Evolutionary conservation across 139 green algal species (phyloP).

Genomic region (Chlamydomonas asymmetrica): DNA sequence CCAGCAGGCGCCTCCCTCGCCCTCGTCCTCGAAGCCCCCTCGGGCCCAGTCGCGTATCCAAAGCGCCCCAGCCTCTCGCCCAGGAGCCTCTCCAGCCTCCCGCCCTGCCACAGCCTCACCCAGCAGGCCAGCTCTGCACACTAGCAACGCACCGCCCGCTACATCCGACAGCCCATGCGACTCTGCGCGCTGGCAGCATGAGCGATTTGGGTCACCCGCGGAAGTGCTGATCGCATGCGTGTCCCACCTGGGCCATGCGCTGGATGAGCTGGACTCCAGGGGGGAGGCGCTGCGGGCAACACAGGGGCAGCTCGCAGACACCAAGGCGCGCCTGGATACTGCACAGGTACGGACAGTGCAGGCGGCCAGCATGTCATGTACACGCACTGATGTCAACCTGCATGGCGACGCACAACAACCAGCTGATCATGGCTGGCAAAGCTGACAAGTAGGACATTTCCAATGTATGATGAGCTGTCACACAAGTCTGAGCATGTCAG

Average conservation of each 20-base stretch:
- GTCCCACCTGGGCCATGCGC: constrained; percentile 5
- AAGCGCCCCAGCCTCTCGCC: background rate
- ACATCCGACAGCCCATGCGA: background rate
- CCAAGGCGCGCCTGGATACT: background rate
- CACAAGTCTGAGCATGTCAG: too few species aligned
- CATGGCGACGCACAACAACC: too few species aligned
- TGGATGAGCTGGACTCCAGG: background rate
- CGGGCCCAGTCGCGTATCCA: background rate
- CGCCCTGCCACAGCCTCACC: background rate
- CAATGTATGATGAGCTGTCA: too few species aligned
- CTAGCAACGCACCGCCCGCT: background rate
- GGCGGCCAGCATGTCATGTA: too few species aligned
- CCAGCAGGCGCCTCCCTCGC: background rate
- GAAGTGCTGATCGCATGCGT: constrained; percentile 15
- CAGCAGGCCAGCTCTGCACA: background rate
- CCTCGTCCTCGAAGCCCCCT: background rate
- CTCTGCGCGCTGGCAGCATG: too few species aligned
- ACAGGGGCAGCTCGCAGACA: constrained; percentile 2
- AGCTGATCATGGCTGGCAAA: too few species aligned
- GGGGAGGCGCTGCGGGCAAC: background rate
- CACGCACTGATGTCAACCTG: too few species aligned
- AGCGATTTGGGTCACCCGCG: constrained; percentile 19
- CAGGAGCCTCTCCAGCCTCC: background rate
- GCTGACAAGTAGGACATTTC: too few species aligned
- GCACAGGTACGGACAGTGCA: background rate